Conservation (phyloP, 192 early-diverging fungal genomes). For the Chytriomyces sp. region DNA sequence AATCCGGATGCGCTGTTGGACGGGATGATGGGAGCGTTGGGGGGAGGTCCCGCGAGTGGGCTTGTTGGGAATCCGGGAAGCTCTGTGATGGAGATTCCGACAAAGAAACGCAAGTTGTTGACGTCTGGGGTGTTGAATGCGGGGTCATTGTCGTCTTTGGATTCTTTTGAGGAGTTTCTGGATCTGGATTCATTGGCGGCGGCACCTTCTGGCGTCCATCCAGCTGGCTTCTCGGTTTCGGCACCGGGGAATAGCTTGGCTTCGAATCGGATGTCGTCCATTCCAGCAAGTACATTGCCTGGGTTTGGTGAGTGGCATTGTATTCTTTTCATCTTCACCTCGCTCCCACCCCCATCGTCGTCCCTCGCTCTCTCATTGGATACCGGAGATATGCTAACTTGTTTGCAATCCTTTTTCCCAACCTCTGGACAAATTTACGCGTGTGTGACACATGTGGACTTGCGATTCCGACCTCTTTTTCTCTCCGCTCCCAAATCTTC, state of each 20-base stretch:
- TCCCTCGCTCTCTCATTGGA: too few species aligned
- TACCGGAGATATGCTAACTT: too few species aligned
- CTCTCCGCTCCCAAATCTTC: not conserved
- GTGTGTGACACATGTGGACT: too few species aligned
- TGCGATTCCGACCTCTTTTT: not conserved
- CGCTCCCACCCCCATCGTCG: too few species aligned
- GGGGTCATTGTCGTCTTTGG: not conserved
- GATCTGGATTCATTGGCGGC: not conserved
- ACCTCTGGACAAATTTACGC: not conserved
- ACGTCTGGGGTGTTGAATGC: slow-evolving; percentile 23
- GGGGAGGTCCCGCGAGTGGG: not conserved
- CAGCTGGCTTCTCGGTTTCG: slow-evolving; percentile 4
- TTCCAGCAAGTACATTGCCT: slow-evolving; percentile 1
- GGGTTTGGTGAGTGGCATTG: not conserved
- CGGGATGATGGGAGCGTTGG: not conserved
- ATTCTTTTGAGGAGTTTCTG: not conserved
- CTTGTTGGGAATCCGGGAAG: not conserved
- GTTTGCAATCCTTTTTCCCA: not conserved
- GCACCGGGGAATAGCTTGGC: not conserved
- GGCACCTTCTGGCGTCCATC: too few species aligned
- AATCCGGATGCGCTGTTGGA: not conserved
- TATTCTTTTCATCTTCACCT: not conserved
- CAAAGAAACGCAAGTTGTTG: slow-evolving; percentile 43
- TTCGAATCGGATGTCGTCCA: slow-evolving; percentile 14
- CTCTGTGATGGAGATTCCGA: not conserved